Evolutionary conservation across 768 basidiomycete genomes (phyloP).

Genomic region (Glaciozyma martinii): DNA sequence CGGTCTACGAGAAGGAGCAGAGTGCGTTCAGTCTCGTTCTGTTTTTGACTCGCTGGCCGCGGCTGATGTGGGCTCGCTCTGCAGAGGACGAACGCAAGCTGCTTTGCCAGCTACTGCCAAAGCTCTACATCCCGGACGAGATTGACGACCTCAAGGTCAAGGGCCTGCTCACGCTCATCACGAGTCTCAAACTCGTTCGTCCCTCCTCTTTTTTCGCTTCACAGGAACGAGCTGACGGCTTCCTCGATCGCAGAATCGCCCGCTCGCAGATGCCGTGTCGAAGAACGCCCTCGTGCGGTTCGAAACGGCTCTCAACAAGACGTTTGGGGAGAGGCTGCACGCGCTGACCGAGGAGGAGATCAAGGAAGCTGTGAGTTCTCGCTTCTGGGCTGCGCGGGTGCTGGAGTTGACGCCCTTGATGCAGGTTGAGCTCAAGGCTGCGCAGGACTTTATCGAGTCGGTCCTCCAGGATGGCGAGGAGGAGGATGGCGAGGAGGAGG

Average conservation of each 20-base stretch:
- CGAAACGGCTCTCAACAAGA: slow-evolving; percentile 54
- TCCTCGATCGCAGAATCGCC: slow-evolving; percentile 48
- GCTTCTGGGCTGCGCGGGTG: neutral
- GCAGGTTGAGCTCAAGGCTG: neutral
- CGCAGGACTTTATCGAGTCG: slow-evolving; percentile 5
- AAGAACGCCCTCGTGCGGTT: slow-evolving; percentile 67
- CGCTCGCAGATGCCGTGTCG: slow-evolving; percentile 51
- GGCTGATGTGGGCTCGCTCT: neutral
- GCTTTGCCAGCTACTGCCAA: slow-evolving; percentile 41
- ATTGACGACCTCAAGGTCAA: slow-evolving; percentile 41
- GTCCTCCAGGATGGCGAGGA: slow-evolving; percentile 3
- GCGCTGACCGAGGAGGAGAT: slow-evolving; percentile 18
- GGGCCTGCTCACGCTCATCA: slow-evolving; percentile 50
- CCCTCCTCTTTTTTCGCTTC: neutral
- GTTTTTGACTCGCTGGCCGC: neutral
- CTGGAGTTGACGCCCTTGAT: neutral
- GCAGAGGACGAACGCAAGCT: slow-evolving; percentile 42
- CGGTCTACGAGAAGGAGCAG: slow-evolving; percentile 36
- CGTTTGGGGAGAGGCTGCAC: slow-evolving; percentile 18
- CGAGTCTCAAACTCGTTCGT: slow-evolving; percentile 51
- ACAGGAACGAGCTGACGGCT: slow-evolving; percentile 28
- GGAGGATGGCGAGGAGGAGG: slow-evolving; percentile 1
- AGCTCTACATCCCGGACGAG: slow-evolving; percentile 42
- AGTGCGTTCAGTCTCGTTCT: slow-evolving; percentile 35
- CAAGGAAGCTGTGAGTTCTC: slow-evolving; percentile 2